Base-by-base conservation (phyloP, 495 filamentous ascomycete genomes). In the Penicillium dipodomyicola region DNA sequence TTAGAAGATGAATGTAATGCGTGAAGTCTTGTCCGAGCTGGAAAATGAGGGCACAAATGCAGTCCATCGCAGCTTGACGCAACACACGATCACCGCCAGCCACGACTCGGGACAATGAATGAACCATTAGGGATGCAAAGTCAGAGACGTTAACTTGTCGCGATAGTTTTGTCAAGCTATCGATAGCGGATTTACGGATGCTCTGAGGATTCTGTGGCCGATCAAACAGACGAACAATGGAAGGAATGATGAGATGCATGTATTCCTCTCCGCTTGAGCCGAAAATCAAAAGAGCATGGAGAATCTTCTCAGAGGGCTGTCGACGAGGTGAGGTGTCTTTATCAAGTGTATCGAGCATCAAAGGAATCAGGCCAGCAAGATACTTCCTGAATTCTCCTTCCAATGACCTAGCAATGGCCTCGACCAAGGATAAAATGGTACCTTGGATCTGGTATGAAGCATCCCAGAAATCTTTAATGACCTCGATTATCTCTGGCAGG, bases 371-470 rank as follows among this genome's bases (percentile, higher is more conserved):
- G 23, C 82, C 79, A 14, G 94, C 94, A 4, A 99, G 80, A 64
- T 96, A 96, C 48, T 92, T 86, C 68, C 96, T 94, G 78, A 99
- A 99, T 71, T 99, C 94, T 45, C 93, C 93, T 64, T 97, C 94
- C 10, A 99, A 72, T 0, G 93, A 94, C 52, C 87, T 83, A n/a
- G 94, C 87, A 46, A 99, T 90, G 1, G 92, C 89, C 62, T 99
- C 94, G 37, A 97, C 87, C 32, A 99, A 75, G 1, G 89, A 87
- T 40, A 99, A 75, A 49, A 97, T 96, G 14, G 95, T 97, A 1
- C 86, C 84, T 69, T 96, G 92, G 4, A 97, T 80, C 42, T 88
- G 84, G 15, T 84, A 74, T 17, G 85, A 85, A 7, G 77, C 77
- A 59, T 88, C 82, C 92, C 95, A 99, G 65, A 88, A 96, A 30